phyloP scores from a whole-genome alignment of 2,329 filamentous ascomycete genomes.

The Penicillium carneum region DNA sequence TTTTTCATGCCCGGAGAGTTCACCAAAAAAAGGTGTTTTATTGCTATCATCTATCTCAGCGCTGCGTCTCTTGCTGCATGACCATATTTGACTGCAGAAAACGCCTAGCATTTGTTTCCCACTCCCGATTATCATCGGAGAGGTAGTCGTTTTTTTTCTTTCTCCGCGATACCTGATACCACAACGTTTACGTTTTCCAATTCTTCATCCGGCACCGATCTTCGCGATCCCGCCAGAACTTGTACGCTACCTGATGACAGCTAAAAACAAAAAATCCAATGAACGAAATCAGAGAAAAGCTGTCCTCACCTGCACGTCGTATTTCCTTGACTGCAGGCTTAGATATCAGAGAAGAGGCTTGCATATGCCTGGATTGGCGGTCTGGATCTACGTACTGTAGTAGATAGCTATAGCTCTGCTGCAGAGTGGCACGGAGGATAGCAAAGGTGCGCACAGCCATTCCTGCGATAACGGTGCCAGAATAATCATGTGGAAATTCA shows the following conservation, averaged over 20 bases:
- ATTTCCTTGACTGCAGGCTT: conserved; percentile 9
- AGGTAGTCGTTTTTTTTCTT: conserved; percentile 14
- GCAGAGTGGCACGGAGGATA: conserved; percentile 11
- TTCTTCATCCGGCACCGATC: conserved; percentile 8
- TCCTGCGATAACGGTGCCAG: conserved; percentile 24
- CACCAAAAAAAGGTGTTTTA: conserved; percentile 27
- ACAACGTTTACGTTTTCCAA: conserved; percentile 29
- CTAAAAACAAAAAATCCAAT: conserved; percentile 23
- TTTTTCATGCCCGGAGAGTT: conserved; percentile 19
- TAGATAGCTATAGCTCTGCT: conserved; percentile 17
- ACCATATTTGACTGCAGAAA: conserved; percentile 26
- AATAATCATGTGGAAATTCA: conserved; percentile 26
- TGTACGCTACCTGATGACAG: conserved; percentile 34
- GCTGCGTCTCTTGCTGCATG: conserved; percentile 26
- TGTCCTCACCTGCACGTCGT: conserved; percentile 16
- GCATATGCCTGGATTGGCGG: conserved; percentile 31
- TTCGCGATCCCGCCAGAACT: conserved; percentile 18
- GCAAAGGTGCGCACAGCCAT: conserved; percentile 21
- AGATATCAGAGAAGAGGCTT: conserved; percentile 19
- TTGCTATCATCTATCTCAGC: conserved; percentile 27
- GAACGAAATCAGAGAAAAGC: conserved; percentile 17
- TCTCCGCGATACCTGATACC: conserved; percentile 44
- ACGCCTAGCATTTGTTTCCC: conserved; percentile 27
- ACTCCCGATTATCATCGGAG: conserved; percentile 14
- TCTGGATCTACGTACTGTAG: conserved; percentile 22